Percentiles rank a stretch among this genome's conserved stretches.
Evolutionary conservation across 2,329 filamentous ascomycete genomes (phyloP).

Genomic region (Fusarium bactridioides): DNA sequence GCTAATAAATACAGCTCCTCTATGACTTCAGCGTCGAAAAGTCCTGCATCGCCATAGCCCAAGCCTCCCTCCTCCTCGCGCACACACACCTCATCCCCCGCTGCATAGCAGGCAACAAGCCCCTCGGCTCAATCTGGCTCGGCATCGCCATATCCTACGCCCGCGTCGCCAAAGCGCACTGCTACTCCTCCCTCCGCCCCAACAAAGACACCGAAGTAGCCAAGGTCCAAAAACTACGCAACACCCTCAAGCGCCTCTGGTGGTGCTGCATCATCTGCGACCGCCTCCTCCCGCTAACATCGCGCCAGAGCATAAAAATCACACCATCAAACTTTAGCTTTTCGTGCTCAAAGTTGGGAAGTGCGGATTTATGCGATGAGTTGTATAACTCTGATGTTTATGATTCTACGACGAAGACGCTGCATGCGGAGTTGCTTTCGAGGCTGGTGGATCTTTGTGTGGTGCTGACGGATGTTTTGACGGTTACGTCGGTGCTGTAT

Average conservation of each 20-base stretch:
- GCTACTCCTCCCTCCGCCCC: conserved; percentile 25
- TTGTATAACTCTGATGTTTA: conserved; percentile 36
- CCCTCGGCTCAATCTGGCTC: conserved; percentile 38
- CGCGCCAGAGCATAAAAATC: conserved; percentile 39
- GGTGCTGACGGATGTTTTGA: conserved; percentile 35
- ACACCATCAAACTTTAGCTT: conserved; percentile 37
- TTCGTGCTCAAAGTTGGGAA: conserved; percentile 15
- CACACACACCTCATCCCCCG: conserved; percentile 39
- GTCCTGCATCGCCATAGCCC: conserved; percentile 36
- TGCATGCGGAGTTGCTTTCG: conserved; percentile 27
- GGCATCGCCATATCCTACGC: conserved; percentile 40
- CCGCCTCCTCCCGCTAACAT: conserved; percentile 29
- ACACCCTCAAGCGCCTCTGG: conserved; percentile 36
- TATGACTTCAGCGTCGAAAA: conserved; percentile 40
- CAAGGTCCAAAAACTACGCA: conserved; percentile 25
- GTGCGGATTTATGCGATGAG: conserved; percentile 34
- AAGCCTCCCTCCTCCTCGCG: conserved; percentile 34
- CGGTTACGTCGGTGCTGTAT: conserved; percentile 27
- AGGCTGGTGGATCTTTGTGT: conserved; percentile 39
- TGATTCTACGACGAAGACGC: conserved; percentile 29
- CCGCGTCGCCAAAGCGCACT: conserved; percentile 36
- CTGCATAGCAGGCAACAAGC: conserved; percentile 37
- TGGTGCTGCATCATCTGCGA: conserved; percentile 42
- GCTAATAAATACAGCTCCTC: conserved; percentile 20
- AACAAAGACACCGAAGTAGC: conserved; percentile 9